Conservation (phyloP, 192 early-diverging fungal species). For the Coemansia sp. region DNA sequence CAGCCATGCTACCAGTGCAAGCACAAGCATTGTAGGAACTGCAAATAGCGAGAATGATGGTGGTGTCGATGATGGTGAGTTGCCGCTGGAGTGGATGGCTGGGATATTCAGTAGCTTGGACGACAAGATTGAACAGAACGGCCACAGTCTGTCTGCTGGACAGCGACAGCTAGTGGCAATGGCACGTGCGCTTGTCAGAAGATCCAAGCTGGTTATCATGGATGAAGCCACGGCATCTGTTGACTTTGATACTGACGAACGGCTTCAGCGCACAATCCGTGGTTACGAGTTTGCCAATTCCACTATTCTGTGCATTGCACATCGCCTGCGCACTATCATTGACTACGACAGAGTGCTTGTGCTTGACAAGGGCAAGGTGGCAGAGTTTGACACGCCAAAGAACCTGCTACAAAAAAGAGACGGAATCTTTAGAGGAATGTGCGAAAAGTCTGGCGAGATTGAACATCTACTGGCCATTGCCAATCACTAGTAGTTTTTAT, state of each 20-base stretch:
- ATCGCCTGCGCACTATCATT: conserved; percentile 79
- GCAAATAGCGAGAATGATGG: conserved; percentile 61
- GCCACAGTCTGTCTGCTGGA: too few relatives aligned
- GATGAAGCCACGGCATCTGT: too few relatives aligned
- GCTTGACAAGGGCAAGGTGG: conserved; percentile 66
- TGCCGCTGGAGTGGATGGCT: conserved; percentile 58
- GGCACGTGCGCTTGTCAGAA: too few relatives aligned
- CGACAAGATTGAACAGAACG: too few relatives aligned
- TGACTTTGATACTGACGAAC: too few relatives aligned
- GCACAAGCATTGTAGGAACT: not conserved
- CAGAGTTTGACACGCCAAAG: conserved; percentile 80
- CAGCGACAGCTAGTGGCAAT: too few relatives aligned
- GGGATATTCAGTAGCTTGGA: too few relatives aligned
- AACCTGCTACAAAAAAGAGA: conserved; percentile 61
- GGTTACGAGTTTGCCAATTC: conserved; percentile 1
- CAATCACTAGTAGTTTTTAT: not conserved
- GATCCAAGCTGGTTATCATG: too few relatives aligned
- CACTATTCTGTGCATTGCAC: conserved; percentile 88
- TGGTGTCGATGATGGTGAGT: conserved; percentile 63
- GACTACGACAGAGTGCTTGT: conserved; percentile 58
- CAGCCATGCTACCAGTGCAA: conserved; percentile 3
- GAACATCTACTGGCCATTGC: conserved; percentile 48
- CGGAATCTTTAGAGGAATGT: conserved; percentile 26
- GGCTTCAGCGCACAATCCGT: too few relatives aligned
- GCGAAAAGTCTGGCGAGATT: conserved; percentile 72